These are phyloP conservation scores for Tetrapyrgos nigripes DNA, from an alignment of 1,284 basidiomycete genomes.

Conservation along the genomic window DNA sequence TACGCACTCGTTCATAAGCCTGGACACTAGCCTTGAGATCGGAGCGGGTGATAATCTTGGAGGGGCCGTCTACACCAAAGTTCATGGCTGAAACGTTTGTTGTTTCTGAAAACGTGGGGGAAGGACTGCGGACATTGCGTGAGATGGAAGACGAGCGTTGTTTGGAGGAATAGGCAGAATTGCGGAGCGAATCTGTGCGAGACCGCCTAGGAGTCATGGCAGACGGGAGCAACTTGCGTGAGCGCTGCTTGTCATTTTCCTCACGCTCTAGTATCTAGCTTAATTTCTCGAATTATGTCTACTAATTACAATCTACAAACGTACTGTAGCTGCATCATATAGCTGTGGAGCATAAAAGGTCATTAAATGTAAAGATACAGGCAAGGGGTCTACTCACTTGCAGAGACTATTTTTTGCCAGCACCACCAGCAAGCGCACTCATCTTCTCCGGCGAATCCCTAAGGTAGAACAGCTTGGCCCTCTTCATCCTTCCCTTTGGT, in stretches of 20 bases:
- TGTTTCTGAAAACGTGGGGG: constrained; percentile 83
- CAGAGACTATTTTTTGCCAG: constrained; percentile 24
- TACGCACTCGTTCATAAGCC: constrained; percentile 79
- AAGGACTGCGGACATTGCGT: constrained; percentile 45
- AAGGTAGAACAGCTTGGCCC: constrained; percentile 82
- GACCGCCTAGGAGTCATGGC: constrained; percentile 62
- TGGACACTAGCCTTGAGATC: constrained; percentile 81
- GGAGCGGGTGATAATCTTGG: constrained; percentile 83
- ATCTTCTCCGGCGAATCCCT: constrained; percentile 83
- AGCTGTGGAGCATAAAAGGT: no score
- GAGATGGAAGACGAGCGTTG: constrained; percentile 62
- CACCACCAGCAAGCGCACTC: constrained; percentile 71
- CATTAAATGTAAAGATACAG: no score
- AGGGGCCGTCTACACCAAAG: constrained; percentile 72
- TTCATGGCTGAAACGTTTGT: constrained; percentile 79
- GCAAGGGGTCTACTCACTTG: no score
- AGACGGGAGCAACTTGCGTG: constrained; percentile 8
- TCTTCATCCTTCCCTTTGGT: constrained; percentile 64
- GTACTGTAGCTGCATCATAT: no score
- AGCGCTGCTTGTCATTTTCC: not conserved
- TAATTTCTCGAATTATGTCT: not conserved
- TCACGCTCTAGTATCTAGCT: not conserved
- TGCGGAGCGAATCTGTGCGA: constrained; percentile 57
- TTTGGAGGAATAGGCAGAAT: constrained; percentile 55
- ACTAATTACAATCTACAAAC: no score